phyloP scores from a whole-genome alignment of 495 filamentous ascomycete species.

The Acidomyces sp. region DNA sequence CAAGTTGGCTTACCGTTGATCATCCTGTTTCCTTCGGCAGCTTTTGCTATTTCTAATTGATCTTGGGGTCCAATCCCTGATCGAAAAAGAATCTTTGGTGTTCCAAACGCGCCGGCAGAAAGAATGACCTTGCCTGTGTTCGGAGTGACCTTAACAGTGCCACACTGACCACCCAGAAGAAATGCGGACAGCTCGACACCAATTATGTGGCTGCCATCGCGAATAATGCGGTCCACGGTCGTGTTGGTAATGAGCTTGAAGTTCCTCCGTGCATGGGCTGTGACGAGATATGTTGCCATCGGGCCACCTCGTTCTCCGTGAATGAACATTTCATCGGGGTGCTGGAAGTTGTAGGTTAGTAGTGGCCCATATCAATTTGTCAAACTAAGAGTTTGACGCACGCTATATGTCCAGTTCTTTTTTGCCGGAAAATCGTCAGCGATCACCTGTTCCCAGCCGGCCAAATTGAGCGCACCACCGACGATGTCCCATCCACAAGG shows the following conservation, averaged over 20 bases:
- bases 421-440: slow-evolving; percentile 46
- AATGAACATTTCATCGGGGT: slow-evolving; percentile 57
- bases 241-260: slow-evolving; percentile 57
- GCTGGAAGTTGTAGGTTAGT: no score
- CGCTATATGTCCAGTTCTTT: slow-evolving; percentile 55
- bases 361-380: no score
- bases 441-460: slow-evolving; percentile 50
- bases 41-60: slow-evolving; percentile 26
- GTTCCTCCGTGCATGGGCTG: slow-evolving; percentile 45
- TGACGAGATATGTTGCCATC: slow-evolving; percentile 58
- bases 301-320: slow-evolving; percentile 58
- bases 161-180: slow-evolving; percentile 40
- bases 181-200: slow-evolving; percentile 55
- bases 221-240: slow-evolving; percentile 50
- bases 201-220: slow-evolving; percentile 45
- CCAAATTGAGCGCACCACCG: slow-evolving; percentile 39
- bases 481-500: slow-evolving; percentile 53
- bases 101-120: slow-evolving; percentile 57
- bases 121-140: slow-evolving; percentile 52
- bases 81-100: slow-evolving; percentile 51
- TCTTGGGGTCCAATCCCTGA: slow-evolving; percentile 29
- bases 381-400: no score
- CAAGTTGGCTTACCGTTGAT: no score
- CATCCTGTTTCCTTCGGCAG: slow-evolving; percentile 23
- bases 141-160: slow-evolving; percentile 46